These are phyloP conservation scores for Cyclotella kingstonii DNA, from an alignment of 108 stramenopile species.

Conservation along the genomic window DNA sequence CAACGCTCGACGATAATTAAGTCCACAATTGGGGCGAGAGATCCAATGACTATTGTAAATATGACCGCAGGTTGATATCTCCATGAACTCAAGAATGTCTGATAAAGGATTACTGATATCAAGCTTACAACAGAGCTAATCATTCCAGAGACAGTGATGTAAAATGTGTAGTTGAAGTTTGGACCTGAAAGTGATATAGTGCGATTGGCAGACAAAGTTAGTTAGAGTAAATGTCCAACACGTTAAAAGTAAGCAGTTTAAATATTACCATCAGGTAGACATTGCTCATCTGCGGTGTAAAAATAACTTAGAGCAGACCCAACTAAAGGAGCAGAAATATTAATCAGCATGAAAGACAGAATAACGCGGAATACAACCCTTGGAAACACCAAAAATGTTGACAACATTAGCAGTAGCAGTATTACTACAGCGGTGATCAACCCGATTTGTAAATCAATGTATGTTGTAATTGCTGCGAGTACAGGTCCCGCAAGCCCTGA, in stretches of 20 bases:
- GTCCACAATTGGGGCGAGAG: slow-evolving; percentile 38
- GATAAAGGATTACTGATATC: slow-evolving; percentile 37
- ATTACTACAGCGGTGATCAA: slow-evolving; percentile 25
- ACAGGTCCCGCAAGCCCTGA: slow-evolving; percentile 39
- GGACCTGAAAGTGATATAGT: slow-evolving; percentile 17
- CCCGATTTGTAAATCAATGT: slow-evolving; percentile 30
- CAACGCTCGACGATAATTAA: slow-evolving; percentile 43
- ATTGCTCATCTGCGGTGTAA: slow-evolving; percentile 34
- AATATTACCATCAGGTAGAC: slow-evolving; percentile 37
- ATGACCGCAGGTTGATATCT: slow-evolving; percentile 40
- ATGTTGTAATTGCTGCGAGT: slow-evolving; percentile 43
- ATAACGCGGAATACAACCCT: slow-evolving; percentile 27
- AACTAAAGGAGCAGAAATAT: slow-evolving; percentile 21
- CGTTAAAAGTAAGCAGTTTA: not conserved
- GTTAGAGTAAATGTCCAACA: not conserved
- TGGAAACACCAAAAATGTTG: slow-evolving; percentile 24
- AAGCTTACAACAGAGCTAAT: slow-evolving; percentile 40
- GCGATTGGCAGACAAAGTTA: no score
- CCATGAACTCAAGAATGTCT: slow-evolving; percentile 32
- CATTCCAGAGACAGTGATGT: slow-evolving; percentile 45
- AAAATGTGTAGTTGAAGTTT: slow-evolving; percentile 44
- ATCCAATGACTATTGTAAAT: slow-evolving; percentile 42
- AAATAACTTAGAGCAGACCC: slow-evolving; percentile 38
- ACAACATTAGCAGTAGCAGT: slow-evolving; percentile 10
- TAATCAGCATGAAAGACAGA: slow-evolving; percentile 28